Base-by-base conservation (phyloP, 176 grass and related monocot species). In the Rhynchospora tenuis region DNA sequence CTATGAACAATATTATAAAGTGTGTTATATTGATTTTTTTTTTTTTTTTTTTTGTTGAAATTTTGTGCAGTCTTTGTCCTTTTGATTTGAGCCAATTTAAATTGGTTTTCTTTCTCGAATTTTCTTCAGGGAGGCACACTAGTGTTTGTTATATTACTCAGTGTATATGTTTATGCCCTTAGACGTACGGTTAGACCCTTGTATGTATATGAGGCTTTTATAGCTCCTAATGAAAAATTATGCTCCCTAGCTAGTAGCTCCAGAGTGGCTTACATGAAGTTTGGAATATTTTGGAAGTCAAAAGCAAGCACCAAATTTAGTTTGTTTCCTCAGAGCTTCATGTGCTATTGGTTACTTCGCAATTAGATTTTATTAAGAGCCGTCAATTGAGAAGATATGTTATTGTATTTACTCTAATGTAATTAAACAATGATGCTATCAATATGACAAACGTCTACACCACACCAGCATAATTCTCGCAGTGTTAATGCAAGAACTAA, bases 361-460 rank as follows among this genome's bases (percentile, higher is more conserved):
- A 20, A 59, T 51, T 51, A 51, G 9, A 10, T 51, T 51, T 51
- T 51, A 2, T 51, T 51, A 12, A 12, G 7, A 12, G 11, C 48
- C 1, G 6, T 51, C 48, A 51, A 51, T 51, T 51, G 48, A 51
- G 7, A 51, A 7, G 48, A 10, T 10, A 51, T 51, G 48, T 51
- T 51, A 64, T 31, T 38, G 22, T 31, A 31, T 33, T 70, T 70
- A 15, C 27, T 70, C 33, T 14, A 64, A 46, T 69, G 83, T 83
- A 97, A 91, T 55, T 97, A 78, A 97, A 94, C 78, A 97, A 97
- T 55, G 94, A 92, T 83, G 59, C 88, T 70, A 89, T 94, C 55
- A 94, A 97, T 73, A 84, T 94, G 64, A 79, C 94, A 66, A 97
- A 92, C 73, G 87, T 97, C 80, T 92, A 88, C 3, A 86, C 83